Evolutionary conservation across 2,329 filamentous ascomycete species (phyloP).

Genomic region (Cladosporium phlei): DNA sequence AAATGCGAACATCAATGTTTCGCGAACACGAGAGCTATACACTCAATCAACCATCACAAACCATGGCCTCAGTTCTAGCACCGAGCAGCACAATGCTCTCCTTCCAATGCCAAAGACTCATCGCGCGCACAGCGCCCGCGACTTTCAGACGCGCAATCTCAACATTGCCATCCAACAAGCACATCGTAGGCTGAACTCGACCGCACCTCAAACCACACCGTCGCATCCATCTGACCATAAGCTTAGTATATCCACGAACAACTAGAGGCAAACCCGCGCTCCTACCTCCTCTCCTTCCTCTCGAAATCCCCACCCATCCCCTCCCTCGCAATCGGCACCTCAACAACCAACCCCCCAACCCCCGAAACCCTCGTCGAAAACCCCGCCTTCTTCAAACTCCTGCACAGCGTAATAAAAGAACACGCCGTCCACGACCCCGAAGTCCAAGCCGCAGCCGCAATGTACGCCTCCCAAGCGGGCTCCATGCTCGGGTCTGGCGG

Average conservation of each 20-base stretch:
- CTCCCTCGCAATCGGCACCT: slow-evolving; percentile 52
- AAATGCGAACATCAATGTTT: too few relatives aligned
- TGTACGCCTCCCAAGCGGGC: slow-evolving; percentile 56
- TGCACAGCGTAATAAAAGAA: slow-evolving; percentile 52
- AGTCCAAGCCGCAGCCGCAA: slow-evolving; percentile 54
- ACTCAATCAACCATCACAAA: background rate
- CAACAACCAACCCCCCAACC: slow-evolving; percentile 52
- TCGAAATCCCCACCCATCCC: slow-evolving; percentile 50
- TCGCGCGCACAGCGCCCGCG: slow-evolving; percentile 21
- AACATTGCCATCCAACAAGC: slow-evolving; percentile 41
- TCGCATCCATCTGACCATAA: background rate
- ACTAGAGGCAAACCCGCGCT: background rate
- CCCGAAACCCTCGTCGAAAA: slow-evolving; percentile 55
- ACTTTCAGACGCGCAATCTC: slow-evolving; percentile 29
- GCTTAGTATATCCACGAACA: slow-evolving; percentile 4
- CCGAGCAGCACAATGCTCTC: slow-evolving; percentile 16
- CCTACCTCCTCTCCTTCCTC: slow-evolving; percentile 50
- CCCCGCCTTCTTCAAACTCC: slow-evolving; percentile 50
- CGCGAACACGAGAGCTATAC: too few relatives aligned
- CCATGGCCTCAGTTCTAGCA: slow-evolving; percentile 16
- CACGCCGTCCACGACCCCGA: slow-evolving; percentile 54
- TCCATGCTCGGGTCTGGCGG: slow-evolving; percentile 50
- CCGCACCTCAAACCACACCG: too few relatives aligned
- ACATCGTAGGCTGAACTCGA: slow-evolving; percentile 34
- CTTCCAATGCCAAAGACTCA: slow-evolving; percentile 20